Base-by-base conservation (phyloP, 73 alveolate species). In the Paramecium primaurelia region DNA sequence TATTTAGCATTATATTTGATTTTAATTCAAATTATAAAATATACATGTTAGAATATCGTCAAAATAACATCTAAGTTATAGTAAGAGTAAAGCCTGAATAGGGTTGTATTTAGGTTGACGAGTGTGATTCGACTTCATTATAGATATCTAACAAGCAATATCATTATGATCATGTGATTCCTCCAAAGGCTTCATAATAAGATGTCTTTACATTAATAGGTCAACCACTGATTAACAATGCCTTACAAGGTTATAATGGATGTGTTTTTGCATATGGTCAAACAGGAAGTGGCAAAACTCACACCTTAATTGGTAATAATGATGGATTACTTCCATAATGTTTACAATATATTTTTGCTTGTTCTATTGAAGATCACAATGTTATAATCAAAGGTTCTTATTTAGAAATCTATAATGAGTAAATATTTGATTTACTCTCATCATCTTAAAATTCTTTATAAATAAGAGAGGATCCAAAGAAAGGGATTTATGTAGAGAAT, bases 201-300 rank as follows among this genome's bases (percentile, higher is more conserved):
- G 98, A 97, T 49, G 93, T 98, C 47, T 98, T 97, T 93, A 94
- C 97, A 51, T 93, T 80, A n/a, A 93, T 97, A 25, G 99, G 97
- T 1, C 86, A 95, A 75, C 99, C 98, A 38, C 95, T 98, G 11
- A 98, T 97, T 42, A 95, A 95, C 45, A 84, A 93, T 75, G 96
- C 98, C 73, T 93, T 98, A 18, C 95, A 92, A 69, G 99, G 99
- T 20, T 98, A 97, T 80, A 98, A 98, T 92, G 99, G 98, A 8
- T 92, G 99, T 42, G 96, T 98, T 10, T 97, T 98, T 88, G 99
- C 99, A 11, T 98, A 98, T 96, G 99, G 99, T 20, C 96, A 98
- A 59, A 98, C 99, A 14, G 99, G 99, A 26, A 92, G 99, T 22
- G 99, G 99, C 0, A 98, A 98, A 92, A 98, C 99, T 1, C 96